phyloP scores from a whole-genome alignment of 2,329 filamentous ascomycete species.

The Cadophora sp. region DNA sequence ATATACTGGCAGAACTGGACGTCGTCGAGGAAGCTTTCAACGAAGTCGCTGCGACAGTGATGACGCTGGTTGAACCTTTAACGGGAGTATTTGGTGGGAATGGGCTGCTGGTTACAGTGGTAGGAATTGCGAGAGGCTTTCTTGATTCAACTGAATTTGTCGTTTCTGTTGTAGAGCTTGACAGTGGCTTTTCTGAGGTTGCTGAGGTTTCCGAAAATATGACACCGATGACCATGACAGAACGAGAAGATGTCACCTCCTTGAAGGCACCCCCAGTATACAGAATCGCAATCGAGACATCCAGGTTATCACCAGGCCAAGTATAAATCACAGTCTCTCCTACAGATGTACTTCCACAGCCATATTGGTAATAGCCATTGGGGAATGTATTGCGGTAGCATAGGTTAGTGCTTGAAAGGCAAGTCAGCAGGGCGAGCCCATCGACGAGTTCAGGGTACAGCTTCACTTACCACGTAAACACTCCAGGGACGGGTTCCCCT shows the following conservation, averaged over 20 bases:
- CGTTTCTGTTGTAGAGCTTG: background rate
- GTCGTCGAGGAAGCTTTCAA: background rate
- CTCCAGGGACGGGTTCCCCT: constrained; percentile 14
- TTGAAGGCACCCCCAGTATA: constrained; percentile 21
- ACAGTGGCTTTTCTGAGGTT: background rate
- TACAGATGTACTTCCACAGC: constrained; percentile 21
- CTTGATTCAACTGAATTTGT: background rate
- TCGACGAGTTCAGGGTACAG: background rate
- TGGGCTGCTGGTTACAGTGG: background rate
- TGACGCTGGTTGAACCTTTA: background rate
- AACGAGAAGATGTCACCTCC: background rate
- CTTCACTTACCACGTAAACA: constrained; percentile 20
- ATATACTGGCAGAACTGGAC: background rate
- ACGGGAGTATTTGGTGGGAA: background rate
- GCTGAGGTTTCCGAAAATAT: background rate
- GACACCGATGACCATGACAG: background rate
- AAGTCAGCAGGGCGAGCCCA: background rate
- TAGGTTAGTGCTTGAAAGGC: constrained; percentile 4
- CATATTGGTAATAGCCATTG: constrained; percentile 20
- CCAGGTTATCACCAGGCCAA: constrained; percentile 16
- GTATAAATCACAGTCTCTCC: constrained; percentile 22
- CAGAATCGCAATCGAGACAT: constrained; percentile 17
- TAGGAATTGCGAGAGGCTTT: background rate
- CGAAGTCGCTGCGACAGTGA: background rate
- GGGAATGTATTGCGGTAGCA: constrained; percentile 26